Conservation (phyloP, 106 monocot genomes). For the Amphibolis antarctica region DNA sequence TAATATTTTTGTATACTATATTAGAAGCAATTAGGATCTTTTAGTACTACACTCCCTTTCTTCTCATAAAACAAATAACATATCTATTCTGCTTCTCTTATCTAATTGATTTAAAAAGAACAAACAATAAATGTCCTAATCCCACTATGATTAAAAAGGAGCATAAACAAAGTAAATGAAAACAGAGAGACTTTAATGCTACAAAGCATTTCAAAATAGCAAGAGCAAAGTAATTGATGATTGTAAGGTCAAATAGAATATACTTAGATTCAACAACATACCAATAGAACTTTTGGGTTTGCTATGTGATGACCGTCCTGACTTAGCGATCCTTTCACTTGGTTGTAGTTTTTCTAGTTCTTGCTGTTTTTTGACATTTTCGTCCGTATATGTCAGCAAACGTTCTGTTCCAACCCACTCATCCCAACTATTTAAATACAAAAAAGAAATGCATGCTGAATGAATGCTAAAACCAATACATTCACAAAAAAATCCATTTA, state of each 20-base stretch:
- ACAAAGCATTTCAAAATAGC: not conserved
- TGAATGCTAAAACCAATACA: not conserved
- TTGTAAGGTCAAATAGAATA: not conserved
- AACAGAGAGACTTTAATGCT: no score
- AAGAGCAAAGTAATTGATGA: not conserved
- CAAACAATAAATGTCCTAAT: no score
- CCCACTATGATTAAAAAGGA: no score
- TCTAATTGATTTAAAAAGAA: no score
- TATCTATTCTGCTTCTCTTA: no score
- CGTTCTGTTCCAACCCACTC: slow-evolving; percentile 79
- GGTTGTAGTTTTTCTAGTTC: slow-evolving; percentile 40
- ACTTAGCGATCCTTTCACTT: slow-evolving; percentile 54
- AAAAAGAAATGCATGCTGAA: not conserved
- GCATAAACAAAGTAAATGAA: no score
- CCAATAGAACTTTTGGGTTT: slow-evolving; percentile 50
- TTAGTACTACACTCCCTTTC: no score
- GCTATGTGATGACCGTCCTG: slow-evolving; percentile 52
- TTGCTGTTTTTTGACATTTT: slow-evolving; percentile 58
- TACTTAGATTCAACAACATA: not conserved
- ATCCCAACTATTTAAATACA: slow-evolving; percentile 66
- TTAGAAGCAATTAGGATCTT: no score
- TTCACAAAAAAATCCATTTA: not conserved
- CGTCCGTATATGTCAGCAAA: slow-evolving; percentile 63
- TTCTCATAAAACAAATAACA: no score
- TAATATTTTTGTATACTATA: no score